A percentile compares a stretch with the other conserved stretches of the same genome.
These are phyloP conservation scores for Ramaria sp. DNA, from an alignment of 768 basidiomycete genomes.

Conservation along the genomic window DNA sequence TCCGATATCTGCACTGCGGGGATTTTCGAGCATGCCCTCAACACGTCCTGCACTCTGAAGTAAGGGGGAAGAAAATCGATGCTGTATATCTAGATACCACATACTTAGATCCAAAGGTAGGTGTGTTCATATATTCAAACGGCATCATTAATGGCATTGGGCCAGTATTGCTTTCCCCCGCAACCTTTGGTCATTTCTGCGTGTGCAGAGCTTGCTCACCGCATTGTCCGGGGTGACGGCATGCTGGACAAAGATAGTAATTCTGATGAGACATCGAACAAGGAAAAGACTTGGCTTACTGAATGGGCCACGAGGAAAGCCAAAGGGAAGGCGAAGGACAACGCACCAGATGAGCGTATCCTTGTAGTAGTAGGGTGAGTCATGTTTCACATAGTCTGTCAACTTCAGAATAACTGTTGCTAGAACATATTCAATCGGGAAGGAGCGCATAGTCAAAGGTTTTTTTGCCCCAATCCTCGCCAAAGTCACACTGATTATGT, in stretches of 20 bases:
- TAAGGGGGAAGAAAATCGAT: constrained; percentile 75
- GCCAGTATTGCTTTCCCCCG: constrained; percentile 85
- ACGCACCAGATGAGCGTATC: constrained; percentile 18
- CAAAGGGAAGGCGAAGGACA: constrained; percentile 16
- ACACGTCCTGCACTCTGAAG: constrained; percentile 75
- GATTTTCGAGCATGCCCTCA: constrained; percentile 86
- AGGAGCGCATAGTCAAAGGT: constrained; percentile 97
- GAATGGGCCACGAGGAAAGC: constrained; percentile 34
- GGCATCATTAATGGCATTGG: constrained; percentile 4
- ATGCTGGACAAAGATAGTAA: constrained; percentile 14
- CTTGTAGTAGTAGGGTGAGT: constrained; percentile 68
- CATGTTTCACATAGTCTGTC: not conserved
- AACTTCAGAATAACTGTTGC: not conserved
- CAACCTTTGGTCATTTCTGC: constrained; percentile 91
- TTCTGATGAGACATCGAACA: not conserved
- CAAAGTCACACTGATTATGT: too few relatives aligned
- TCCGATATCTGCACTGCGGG: constrained; percentile 92
- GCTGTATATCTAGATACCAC: constrained; percentile 94
- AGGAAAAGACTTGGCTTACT: constrained; percentile 30
- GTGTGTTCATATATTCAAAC: constrained; percentile 10
- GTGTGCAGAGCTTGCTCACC: constrained; percentile 72
- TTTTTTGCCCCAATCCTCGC: too few relatives aligned
- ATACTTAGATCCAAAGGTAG: constrained; percentile 77
- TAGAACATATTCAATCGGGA: constrained; percentile 95
- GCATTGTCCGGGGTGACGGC: constrained; percentile 36